phyloP scores from a whole-genome alignment of 2,329 filamentous ascomycete species.

The Exophiala sideris region DNA sequence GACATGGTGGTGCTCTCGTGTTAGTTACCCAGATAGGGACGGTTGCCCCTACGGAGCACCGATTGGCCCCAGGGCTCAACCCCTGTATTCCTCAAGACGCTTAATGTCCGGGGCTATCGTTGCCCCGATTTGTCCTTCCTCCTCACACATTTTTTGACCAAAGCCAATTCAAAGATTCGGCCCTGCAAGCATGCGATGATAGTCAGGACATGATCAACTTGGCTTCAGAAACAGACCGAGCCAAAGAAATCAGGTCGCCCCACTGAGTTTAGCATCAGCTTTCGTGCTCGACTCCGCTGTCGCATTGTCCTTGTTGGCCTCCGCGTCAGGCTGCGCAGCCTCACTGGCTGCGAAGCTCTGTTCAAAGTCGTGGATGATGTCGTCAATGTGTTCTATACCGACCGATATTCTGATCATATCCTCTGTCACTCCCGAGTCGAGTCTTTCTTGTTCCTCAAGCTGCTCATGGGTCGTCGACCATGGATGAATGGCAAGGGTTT shows the following conservation, averaged over 20 bases:
- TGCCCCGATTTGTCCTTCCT: neutral
- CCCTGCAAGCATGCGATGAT: conserved; percentile 11
- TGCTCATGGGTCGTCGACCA: conserved; percentile 91
- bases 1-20: neutral
- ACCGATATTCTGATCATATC: conserved; percentile 89
- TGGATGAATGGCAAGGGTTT: conserved; percentile 85
- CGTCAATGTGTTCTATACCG: conserved; percentile 88
- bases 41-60: neutral
- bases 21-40: neutral
- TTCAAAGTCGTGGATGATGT: conserved; percentile 87
- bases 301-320: conserved; percentile 22
- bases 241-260: conserved; percentile 24
- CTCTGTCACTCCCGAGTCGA: conserved; percentile 71
- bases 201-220: conserved; percentile 14
- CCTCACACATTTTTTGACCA: neutral
- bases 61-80: conserved; percentile 4
- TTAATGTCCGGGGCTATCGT: neutral
- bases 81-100: neutral
- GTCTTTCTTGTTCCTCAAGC: conserved; percentile 72
- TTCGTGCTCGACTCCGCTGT: conserved; percentile 14
- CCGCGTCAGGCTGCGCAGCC: conserved; percentile 20
- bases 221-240: conserved; percentile 1
- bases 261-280: conserved; percentile 26
- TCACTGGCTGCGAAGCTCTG: conserved; percentile 67
- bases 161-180: conserved; percentile 16